phyloP scores from a whole-genome alignment of 2,329 filamentous ascomycete genomes.

The Talaromyces sp. region DNA sequence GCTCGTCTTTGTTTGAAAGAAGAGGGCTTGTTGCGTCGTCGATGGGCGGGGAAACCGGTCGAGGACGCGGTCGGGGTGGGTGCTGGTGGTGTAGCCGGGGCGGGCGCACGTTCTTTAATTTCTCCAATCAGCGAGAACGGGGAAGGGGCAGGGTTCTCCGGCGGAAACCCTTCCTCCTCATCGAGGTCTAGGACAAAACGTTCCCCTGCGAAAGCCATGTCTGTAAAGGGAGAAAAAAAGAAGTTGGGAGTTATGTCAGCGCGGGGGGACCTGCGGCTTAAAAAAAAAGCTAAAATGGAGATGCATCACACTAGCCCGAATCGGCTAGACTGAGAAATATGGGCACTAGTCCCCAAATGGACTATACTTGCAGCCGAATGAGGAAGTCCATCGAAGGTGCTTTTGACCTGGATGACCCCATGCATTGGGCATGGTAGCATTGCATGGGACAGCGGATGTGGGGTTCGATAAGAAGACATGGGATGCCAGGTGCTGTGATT shows the following conservation, averaged over 20 bases:
- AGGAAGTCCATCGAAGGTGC: slow-evolving; percentile 12
- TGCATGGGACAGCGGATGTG: no score
- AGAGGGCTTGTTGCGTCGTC: slow-evolving; percentile 72
- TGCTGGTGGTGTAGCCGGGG: slow-evolving; percentile 42
- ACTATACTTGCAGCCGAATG: slow-evolving; percentile 20
- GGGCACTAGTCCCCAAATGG: slow-evolving; percentile 22
- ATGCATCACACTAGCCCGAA: slow-evolving; percentile 21
- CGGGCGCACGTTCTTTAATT: slow-evolving; percentile 72
- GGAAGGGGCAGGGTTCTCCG: slow-evolving; percentile 20
- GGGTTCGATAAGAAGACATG: no score
- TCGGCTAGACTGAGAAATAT: slow-evolving; percentile 23
- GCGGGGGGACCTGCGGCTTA: slow-evolving; percentile 39
- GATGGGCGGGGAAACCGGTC: slow-evolving; percentile 87
- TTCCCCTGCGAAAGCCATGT: slow-evolving; percentile 60
- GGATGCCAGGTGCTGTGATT: no score
- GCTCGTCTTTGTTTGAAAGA: slow-evolving; percentile 74
- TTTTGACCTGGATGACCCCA: no score
- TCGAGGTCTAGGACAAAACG: slow-evolving; percentile 64
- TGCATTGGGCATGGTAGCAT: no score
- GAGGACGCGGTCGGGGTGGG: slow-evolving; percentile 56
- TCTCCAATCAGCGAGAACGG: slow-evolving; percentile 64
- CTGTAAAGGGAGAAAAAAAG: slow-evolving; percentile 14
- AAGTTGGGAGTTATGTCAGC: slow-evolving; percentile 33
- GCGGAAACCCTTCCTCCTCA: slow-evolving; percentile 46
- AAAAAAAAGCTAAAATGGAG: slow-evolving; percentile 42